These are phyloP conservation scores for Alternaria sp. DNA, from an alignment of 2,329 filamentous ascomycete genomes.

Conservation along the genomic window DNA sequence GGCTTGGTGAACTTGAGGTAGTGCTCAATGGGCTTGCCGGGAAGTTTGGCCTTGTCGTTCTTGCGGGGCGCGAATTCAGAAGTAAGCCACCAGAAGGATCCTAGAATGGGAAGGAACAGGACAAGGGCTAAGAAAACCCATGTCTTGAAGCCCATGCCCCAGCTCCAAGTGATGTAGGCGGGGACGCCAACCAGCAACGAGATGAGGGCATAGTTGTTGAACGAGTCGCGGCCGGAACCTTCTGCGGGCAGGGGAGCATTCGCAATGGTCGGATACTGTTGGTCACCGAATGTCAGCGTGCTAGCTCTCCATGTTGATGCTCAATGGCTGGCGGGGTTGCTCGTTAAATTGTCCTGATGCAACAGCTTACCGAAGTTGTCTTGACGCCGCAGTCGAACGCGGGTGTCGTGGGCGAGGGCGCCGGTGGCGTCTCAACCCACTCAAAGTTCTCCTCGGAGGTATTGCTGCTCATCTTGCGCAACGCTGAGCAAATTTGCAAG, in stretches of 20 bases:
- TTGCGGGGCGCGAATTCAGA: constrained; percentile 85
- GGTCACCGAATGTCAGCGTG: constrained; percentile 34
- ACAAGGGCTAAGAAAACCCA: constrained; percentile 85
- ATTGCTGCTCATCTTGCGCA: constrained; percentile 48
- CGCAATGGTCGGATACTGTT: constrained; percentile 84
- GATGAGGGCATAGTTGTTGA: constrained; percentile 83
- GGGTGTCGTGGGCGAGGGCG: constrained; percentile 61
- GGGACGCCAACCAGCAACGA: constrained; percentile 75
- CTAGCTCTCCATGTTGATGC: constrained; percentile 25
- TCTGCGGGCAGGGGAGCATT: constrained; percentile 95
- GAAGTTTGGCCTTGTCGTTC: constrained; percentile 89
- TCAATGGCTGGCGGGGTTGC: constrained; percentile 46
- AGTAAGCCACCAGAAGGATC: constrained; percentile 79
- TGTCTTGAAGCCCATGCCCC: constrained; percentile 87
- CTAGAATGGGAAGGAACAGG: constrained; percentile 79
- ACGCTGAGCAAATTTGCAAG: constrained; percentile 45
- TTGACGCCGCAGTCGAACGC: constrained; percentile 67
- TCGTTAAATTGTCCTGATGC: constrained; percentile 23
- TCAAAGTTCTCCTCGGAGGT: constrained; percentile 66
- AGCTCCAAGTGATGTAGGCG: constrained; percentile 80
- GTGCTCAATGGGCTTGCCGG: constrained; percentile 86
- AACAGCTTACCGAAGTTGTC: constrained; percentile 65
- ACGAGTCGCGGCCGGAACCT: constrained; percentile 80
- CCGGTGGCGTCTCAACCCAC: constrained; percentile 71
- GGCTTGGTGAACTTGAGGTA: constrained; percentile 82